Evolutionary conservation across 2,329 filamentous ascomycete genomes (phyloP).

Genomic region (Orbilia quercus): DNA sequence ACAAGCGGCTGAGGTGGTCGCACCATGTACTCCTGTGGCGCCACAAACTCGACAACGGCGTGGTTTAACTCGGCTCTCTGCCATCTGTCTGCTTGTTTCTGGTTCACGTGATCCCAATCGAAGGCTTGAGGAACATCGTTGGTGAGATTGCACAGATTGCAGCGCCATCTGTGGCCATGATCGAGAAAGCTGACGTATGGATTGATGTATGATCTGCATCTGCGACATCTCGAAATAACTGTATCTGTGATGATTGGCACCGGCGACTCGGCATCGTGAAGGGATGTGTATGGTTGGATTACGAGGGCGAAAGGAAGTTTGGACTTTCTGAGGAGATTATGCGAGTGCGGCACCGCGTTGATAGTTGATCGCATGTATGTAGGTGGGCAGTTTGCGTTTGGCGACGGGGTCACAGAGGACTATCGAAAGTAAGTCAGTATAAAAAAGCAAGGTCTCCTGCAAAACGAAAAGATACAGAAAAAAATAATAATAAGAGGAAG

Average conservation of each 20-base stretch:
- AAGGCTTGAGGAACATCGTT: constrained; percentile 99
- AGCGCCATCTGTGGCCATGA: constrained; percentile 96
- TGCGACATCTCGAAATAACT: constrained; percentile 93
- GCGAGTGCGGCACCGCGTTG: constrained; percentile 90
- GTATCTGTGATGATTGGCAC: constrained; percentile 95
- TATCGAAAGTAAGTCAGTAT: constrained; percentile 65
- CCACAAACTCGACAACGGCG: constrained; percentile 96
- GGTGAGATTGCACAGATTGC: constrained; percentile 99
- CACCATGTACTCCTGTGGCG: constrained; percentile 99
- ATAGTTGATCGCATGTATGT: constrained; percentile 96
- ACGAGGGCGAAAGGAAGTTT: constrained; percentile 94
- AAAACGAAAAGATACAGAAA: no score
- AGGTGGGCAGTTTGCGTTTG: constrained; percentile 87
- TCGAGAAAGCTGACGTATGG: constrained; percentile 96
- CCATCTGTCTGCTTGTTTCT: constrained; percentile 92
- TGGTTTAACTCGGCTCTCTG: constrained; percentile 92
- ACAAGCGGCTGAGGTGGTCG: constrained; percentile 94
- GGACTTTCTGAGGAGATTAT: constrained; percentile 94
- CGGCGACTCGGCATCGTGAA: constrained; percentile 91
- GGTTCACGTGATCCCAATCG: constrained; percentile 93
- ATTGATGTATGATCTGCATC: constrained; percentile 97
- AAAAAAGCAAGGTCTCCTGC: constrained; percentile 64
- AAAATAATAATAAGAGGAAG: constrained; percentile 3
- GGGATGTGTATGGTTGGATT: constrained; percentile 92
- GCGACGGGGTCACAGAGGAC: constrained; percentile 76